These are phyloP conservation scores for Colletotrichum cuscutae DNA, from an alignment of 2,329 filamentous ascomycete species.

Conservation along the genomic window DNA sequence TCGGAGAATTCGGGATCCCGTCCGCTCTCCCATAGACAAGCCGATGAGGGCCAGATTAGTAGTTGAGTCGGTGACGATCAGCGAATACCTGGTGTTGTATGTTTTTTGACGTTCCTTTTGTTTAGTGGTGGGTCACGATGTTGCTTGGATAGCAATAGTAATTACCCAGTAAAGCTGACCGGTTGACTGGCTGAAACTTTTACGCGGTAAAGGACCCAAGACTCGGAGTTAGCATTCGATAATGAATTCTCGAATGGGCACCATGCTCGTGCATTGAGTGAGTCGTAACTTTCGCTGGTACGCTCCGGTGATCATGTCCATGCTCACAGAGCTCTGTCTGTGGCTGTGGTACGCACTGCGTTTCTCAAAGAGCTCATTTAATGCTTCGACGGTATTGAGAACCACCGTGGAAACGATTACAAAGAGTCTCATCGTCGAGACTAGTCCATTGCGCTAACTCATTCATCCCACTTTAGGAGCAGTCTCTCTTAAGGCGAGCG, in stretches of 20 bases:
- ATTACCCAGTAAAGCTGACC: no score
- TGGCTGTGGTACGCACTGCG: constrained; percentile 38
- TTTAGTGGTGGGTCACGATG: no score
- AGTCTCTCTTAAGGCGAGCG: constrained; percentile 36
- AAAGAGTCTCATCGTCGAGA: constrained; percentile 36
- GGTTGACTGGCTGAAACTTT: constrained; percentile 44
- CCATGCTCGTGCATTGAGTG: constrained; percentile 46
- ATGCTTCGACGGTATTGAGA: constrained; percentile 36
- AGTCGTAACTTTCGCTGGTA: constrained; percentile 35
- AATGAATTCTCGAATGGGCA: constrained; percentile 49
- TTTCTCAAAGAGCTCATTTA: constrained; percentile 37
- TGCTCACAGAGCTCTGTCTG: constrained; percentile 35
- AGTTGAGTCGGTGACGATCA: no score
- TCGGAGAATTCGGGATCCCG: no score
- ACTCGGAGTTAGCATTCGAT: constrained; percentile 49
- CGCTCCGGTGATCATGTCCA: constrained; percentile 40
- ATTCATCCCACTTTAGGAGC: constrained; percentile 37
- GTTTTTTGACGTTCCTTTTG: no score
- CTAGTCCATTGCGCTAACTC: constrained; percentile 32
- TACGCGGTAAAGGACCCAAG: constrained; percentile 42
- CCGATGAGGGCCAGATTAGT: no score
- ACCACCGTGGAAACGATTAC: constrained; percentile 37
- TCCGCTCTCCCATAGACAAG: no score
- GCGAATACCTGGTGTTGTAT: no score
- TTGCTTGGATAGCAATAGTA: no score